Evolutionary conservation across 2,329 filamentous ascomycete species (phyloP).

Genomic region (Clarireedia homoeocarpa): DNA sequence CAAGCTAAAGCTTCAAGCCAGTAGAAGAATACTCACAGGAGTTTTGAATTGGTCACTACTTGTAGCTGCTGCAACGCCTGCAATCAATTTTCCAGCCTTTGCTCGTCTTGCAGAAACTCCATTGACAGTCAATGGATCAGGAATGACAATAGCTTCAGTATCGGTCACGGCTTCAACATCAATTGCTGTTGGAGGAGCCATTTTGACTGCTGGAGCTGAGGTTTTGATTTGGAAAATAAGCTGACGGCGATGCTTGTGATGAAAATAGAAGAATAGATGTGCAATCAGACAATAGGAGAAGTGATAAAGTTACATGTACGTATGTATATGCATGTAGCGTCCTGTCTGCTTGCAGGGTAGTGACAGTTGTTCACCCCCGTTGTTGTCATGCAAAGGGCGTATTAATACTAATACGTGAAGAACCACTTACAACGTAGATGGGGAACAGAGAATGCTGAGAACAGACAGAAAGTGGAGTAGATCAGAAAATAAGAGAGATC

Average conservation of each 20-base stretch:
- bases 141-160: conserved; percentile 29
- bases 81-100: conserved; percentile 64
- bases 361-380: conserved; percentile 3
- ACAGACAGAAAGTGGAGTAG: not conserved
- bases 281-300: not conserved
- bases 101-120: conserved; percentile 60
- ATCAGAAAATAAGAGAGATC: not conserved
- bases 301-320: not conserved
- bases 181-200: conserved; percentile 37
- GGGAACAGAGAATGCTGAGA: not conserved
- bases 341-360: not conserved
- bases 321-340: too few relatives aligned
- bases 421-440: not conserved
- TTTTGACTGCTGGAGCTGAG: conserved; percentile 4
- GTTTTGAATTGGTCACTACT: conserved; percentile 81
- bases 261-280: not conserved
- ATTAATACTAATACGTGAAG: not conserved
- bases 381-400: conserved; percentile 5
- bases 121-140: conserved; percentile 49
- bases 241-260: not conserved
- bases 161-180: conserved; percentile 35
- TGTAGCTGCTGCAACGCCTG: conserved; percentile 67
- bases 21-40: conserved; percentile 40
- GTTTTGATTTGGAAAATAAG: not conserved
- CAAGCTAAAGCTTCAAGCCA: not conserved